Evolutionary conservation across 805 yeast genomes (phyloP).

Genomic region (Teunomyces aglyptinius): DNA sequence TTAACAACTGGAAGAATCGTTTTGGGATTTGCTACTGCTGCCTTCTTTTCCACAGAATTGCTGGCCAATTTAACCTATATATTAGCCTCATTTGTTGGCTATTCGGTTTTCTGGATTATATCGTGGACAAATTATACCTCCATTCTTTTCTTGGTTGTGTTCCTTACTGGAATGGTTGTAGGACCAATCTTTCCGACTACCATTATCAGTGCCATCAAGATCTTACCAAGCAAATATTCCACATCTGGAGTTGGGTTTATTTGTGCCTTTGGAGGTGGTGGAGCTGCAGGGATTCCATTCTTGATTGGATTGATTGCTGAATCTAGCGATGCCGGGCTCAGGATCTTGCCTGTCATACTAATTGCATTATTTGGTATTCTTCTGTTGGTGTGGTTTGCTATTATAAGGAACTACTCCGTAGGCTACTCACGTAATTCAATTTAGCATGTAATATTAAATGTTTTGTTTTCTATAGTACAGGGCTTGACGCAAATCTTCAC

Average conservation of each 20-base stretch:
- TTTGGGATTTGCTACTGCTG: slow-evolving; percentile 54
- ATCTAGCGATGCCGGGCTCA: slow-evolving; percentile 30
- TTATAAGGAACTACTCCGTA: background rate
- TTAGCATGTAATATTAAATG: background rate
- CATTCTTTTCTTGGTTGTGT: slow-evolving; percentile 34
- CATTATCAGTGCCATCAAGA: slow-evolving; percentile 59
- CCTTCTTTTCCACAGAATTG: slow-evolving; percentile 46
- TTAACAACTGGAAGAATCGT: slow-evolving; percentile 48
- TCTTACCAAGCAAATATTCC: slow-evolving; percentile 59
- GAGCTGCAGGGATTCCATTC: slow-evolving; percentile 75
- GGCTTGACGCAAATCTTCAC: background rate
- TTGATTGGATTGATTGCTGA: slow-evolving; percentile 52
- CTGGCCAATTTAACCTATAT: slow-evolving; percentile 44
- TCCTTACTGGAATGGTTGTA: slow-evolving; percentile 46
- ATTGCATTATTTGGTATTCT: slow-evolving; percentile 23
- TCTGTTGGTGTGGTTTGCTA: slow-evolving; percentile 23
- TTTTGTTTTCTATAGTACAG: background rate
- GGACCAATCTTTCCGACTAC: slow-evolving; percentile 68
- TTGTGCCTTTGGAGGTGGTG: slow-evolving; percentile 79
- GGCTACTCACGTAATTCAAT: background rate
- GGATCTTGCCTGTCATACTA: slow-evolving; percentile 31
- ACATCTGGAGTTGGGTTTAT: slow-evolving; percentile 70
- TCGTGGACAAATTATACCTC: slow-evolving; percentile 24
- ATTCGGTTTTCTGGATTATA: slow-evolving; percentile 28
- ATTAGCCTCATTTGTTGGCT: slow-evolving; percentile 27